Base-by-base conservation (phyloP, 768 basidiomycete genomes). In the Mycena leptocephala region DNA sequence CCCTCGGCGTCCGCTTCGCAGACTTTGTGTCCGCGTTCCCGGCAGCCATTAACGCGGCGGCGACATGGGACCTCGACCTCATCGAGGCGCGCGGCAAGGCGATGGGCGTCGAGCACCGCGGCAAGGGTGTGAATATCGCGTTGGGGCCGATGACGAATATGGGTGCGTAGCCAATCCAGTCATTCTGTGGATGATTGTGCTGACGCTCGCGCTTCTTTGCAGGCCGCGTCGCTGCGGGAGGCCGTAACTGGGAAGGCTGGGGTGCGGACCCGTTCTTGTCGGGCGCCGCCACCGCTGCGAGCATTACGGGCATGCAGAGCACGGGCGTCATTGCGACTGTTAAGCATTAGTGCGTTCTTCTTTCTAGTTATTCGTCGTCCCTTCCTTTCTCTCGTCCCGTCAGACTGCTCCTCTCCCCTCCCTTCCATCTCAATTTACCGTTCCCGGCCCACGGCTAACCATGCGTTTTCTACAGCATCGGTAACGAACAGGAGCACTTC, bases 81-180 rank as follows among this genome's bases (percentile, higher is more conserved):
- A 61, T 75, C 43, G 16, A 46, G 62, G 81, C 83, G 30, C 89
- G 93, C 24, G 93, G 91, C 0, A 75, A 84, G 5, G 91, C 91
- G 2, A 90, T 94, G 86, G 93, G 92, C 7, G 62, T 86, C 68
- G 94, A 95, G 82, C 91, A 91, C 84, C 85, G 85, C 66, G 89
- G 88, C n/a, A 93, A 93, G 81, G 94, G 94, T 33, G 71, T 77
- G 9, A 77, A 72, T 13, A 61, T 69, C 16, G 58, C 66, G 9
- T 33, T 93, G 2, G 81, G 76, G 28, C 78, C 75, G 14, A 80
- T 78, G 75, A 79, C 74, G 20, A 79, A 79, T 24, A 37, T 79
- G 65, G 78, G 78, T 77, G 35, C 37, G 67, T 70, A 30, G 18
- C 20, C 18, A 18, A 37, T 53, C 4, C 28, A 20, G 18, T 13